These are phyloP conservation scores for Dittrichia graveolens DNA, from an alignment of 129 eudicot genomes.

Conservation along the genomic window DNA sequence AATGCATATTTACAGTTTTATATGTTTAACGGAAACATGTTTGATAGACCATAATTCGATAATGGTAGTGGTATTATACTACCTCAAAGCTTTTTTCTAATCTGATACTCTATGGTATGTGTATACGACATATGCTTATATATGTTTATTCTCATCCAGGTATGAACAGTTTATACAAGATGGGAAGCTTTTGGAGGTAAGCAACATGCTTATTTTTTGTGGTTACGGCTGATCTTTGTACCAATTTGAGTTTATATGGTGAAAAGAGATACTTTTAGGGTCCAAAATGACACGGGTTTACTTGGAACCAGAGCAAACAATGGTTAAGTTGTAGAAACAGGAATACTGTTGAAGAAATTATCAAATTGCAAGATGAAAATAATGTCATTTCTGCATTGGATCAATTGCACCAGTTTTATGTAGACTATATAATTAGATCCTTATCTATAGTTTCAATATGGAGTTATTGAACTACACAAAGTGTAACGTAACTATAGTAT, in stretches of 20 bases:
- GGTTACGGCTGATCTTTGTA: neutral
- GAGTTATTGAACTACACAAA: neutral
- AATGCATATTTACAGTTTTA: neutral
- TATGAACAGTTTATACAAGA: conserved; percentile 79
- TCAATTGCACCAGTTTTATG: neutral
- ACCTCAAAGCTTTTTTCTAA: neutral
- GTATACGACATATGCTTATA: conserved; percentile 16
- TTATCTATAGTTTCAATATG: neutral
- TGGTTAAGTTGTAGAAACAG: neutral
- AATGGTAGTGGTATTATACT: conserved; percentile 1
- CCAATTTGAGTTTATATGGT: neutral
- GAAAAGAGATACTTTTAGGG: conserved; percentile 9
- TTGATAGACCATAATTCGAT: conserved; percentile 12
- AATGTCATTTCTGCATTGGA: neutral
- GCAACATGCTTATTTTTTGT: conserved; percentile 2
- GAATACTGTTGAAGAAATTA: neutral
- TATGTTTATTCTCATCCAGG: conserved; percentile 45
- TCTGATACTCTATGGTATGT: neutral
- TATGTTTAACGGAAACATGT: neutral
- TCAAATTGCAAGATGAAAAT: neutral
- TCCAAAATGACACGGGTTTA: conserved; percentile 6
- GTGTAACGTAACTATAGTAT: neutral
- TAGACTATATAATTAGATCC: neutral
- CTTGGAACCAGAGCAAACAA: conserved; percentile 20
- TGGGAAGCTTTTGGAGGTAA: conserved; percentile 94